Evolutionary conservation across 805 yeast species (phyloP).

Genomic region (Isabelozyma rhagii): DNA sequence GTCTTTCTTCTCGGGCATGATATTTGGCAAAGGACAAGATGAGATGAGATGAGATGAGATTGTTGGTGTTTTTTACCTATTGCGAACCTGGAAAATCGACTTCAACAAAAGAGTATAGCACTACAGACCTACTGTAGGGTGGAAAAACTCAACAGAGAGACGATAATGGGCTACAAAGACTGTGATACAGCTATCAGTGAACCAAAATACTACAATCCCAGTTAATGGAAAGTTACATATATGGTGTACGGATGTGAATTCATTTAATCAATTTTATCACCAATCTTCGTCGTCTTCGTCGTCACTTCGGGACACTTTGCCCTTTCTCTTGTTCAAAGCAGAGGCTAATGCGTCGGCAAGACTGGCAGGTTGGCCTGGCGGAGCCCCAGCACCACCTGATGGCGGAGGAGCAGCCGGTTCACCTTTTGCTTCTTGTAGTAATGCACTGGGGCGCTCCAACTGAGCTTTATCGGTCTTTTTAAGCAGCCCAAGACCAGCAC

Average conservation of each 20-base stretch:
- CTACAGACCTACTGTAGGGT: too few species aligned
- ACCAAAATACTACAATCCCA: too few species aligned
- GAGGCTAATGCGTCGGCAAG: slow-evolving; percentile 87
- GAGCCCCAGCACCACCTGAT: slow-evolving; percentile 35
- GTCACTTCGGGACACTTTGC: slow-evolving; percentile 75
- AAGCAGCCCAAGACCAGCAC: slow-evolving; percentile 68
- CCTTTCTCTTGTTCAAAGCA: slow-evolving; percentile 79
- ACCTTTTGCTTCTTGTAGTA: slow-evolving; percentile 70
- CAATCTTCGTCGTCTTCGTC: slow-evolving; percentile 77
- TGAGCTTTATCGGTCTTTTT: slow-evolving; percentile 80
- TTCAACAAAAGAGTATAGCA: too few species aligned
- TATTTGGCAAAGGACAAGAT: not conserved
- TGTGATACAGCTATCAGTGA: too few species aligned
- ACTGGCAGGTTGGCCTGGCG: slow-evolving; percentile 58
- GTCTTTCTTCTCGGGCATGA: slow-evolving; percentile 13
- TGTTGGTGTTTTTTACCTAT: not conserved
- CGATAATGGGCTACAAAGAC: too few species aligned
- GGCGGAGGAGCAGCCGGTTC: slow-evolving; percentile 40
- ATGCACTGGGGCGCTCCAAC: slow-evolving; percentile 72
- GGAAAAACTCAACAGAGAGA: too few species aligned
- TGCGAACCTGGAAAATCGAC: not conserved
- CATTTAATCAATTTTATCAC: slow-evolving; percentile 9
- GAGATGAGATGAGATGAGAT: not conserved
- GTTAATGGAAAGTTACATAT: not conserved
- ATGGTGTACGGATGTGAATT: not conserved